Conservation (phyloP, 306 rosid genomes). For the Castanospermum australe region DNA sequence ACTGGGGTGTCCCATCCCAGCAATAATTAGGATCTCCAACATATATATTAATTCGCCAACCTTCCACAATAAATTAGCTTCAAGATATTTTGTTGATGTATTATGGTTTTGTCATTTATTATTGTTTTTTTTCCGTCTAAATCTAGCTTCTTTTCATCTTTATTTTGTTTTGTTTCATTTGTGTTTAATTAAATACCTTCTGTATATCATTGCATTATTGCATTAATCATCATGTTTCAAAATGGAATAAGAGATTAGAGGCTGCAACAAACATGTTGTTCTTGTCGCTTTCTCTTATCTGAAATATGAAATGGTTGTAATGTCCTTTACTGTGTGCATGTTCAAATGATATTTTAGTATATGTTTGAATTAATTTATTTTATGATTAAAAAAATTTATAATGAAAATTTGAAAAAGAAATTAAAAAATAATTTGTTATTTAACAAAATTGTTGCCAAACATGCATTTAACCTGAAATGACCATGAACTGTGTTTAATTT, state of each 20-base stretch:
- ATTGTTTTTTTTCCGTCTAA: too few relatives aligned
- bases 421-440: too few relatives aligned
- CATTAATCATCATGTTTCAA: not conserved
- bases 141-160: not conserved
- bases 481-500: too few relatives aligned
- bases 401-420: too few relatives aligned
- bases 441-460: too few relatives aligned
- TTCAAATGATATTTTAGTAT: too few relatives aligned
- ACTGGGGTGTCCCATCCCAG: conserved; percentile 38
- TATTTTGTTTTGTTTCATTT: not conserved
- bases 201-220: not conserved
- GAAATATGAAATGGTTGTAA: not conserved
- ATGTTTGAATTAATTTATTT: too few relatives aligned
- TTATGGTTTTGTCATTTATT: not conserved
- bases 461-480: too few relatives aligned
- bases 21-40: too few relatives aligned
- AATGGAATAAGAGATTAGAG: not conserved
- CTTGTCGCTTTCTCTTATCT: not conserved
- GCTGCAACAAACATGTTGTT: not conserved
- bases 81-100: not conserved
- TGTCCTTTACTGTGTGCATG: too few relatives aligned
- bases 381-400: too few relatives aligned
- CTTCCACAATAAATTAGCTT: not conserved
- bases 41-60: too few relatives aligned
- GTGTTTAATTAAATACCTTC: not conserved